phyloP scores from a whole-genome alignment of 805 yeast genomes.

The Schwanniomyces yamadae region DNA sequence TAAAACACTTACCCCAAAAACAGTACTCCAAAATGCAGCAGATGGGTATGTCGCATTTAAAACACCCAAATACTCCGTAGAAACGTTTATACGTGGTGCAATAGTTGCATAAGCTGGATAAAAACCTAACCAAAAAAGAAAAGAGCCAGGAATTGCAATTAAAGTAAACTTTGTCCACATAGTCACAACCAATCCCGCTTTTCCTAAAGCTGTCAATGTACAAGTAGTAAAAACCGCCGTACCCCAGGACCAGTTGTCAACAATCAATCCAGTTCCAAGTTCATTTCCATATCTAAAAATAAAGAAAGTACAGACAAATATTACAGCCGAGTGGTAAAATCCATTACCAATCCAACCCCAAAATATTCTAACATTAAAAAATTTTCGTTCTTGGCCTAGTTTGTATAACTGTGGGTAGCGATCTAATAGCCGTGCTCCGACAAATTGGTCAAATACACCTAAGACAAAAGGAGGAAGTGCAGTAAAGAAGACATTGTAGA shows the following conservation, averaged over 20 bases:
- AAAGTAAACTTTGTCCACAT: constrained; percentile 94
- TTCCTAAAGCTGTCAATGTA: constrained; percentile 84
- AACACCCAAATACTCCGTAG: constrained; percentile 82
- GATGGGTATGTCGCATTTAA: constrained; percentile 74
- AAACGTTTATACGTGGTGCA: constrained; percentile 81
- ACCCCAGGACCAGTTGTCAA: constrained; percentile 96
- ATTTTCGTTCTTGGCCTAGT: constrained; percentile 83
- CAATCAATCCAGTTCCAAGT: constrained; percentile 63
- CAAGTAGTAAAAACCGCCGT: constrained; percentile 85
- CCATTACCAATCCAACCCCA: constrained; percentile 99
- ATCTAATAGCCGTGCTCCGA: constrained; percentile 83
- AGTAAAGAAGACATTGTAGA: constrained; percentile 91
- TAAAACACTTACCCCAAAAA: constrained; percentile 69
- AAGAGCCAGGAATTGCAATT: constrained; percentile 93
- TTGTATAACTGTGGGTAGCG: constrained; percentile 91
- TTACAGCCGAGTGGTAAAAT: constrained; percentile 86
- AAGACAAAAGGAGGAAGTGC: constrained; percentile 94
- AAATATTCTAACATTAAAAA: constrained; percentile 86
- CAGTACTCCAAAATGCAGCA: constrained; percentile 77
- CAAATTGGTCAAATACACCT: constrained; percentile 96
- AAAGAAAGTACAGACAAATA: constrained; percentile 68
- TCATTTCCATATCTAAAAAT: constrained; percentile 70
- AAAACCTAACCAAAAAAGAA: constrained; percentile 75
- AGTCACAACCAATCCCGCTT: constrained; percentile 88
- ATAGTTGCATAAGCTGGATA: constrained; percentile 84